Base-by-base conservation (phyloP, 2,329 filamentous ascomycete species). In the Penicillium sp. region DNA sequence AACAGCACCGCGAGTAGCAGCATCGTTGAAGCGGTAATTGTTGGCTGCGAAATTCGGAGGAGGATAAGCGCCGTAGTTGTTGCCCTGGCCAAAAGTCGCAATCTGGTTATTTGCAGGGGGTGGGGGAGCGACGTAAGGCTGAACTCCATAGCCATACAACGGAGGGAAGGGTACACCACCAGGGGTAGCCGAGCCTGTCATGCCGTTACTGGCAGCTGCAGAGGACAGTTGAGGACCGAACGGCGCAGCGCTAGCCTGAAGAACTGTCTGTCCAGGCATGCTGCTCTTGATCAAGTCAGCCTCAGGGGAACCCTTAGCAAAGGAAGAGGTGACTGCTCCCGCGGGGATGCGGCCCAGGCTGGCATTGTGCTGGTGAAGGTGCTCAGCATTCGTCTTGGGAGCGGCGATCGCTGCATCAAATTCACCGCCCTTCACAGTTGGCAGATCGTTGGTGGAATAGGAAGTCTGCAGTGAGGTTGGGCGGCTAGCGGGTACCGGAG, bases 391-490 rank as follows among this genome's bases (percentile, higher is more conserved):
- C 5, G 81, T 87, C 73, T 91, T 90, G 55, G 80, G 78, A 11
- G 79, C 70, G 13, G 77, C 80, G 33, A 76, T 73, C 4, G 74
- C 70, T 25, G 71, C 71, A 52, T 83, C 79, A 53, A 82, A 76
- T 57, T 85, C 84, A 57, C 85, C 82, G 67, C 83, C 89, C 84
- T 95, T 96, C 71, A 93, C 82, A 7, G 93, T 96, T 4, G 93
- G 91, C 22, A 97, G 84, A 71, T 98, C 93, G 76, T 90, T 95
- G 57, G 92, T 88, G 10, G 95, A 97, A 80, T 91, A 97, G 0
- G 94, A 97, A 48, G 90, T 89, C 77, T 93, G 91, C 60, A 97
- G 60, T 10, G 77, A 74, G 4, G 68, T 70, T 19, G 79, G 79
- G 25, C 79, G 77, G 66, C 66, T 84, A 28, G 71, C 66, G n/a